phyloP scores from a whole-genome alignment of 495 filamentous ascomycete species.

The Aspergillus haitiensis region DNA sequence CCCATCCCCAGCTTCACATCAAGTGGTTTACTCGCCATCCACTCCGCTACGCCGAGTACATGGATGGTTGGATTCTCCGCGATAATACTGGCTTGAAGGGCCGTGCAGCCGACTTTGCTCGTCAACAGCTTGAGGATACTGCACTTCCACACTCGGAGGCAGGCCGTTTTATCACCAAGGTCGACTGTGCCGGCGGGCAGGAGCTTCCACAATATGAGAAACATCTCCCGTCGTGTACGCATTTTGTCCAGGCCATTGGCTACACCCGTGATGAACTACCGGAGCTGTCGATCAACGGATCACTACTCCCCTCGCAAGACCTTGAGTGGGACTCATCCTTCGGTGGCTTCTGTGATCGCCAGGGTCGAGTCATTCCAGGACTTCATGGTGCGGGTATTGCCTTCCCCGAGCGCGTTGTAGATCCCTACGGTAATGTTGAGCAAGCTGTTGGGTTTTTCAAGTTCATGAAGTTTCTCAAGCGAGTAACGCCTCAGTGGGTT shows the following conservation, averaged over 20 bases:
- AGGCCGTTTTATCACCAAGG: conserved; percentile 49
- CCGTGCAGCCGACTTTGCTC: conserved; percentile 58
- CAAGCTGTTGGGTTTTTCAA: conserved; percentile 62
- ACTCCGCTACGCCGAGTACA: conserved; percentile 61
- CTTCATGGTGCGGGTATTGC: conserved; percentile 61
- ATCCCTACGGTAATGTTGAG: conserved; percentile 61
- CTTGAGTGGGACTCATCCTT: conserved; percentile 51
- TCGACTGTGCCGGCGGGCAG: conserved; percentile 46
- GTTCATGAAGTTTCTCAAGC: conserved; percentile 62
- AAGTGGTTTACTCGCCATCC: conserved; percentile 62
- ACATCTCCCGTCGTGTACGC: conserved; percentile 49
- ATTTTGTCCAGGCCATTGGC: conserved; percentile 57
- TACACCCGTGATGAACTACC: conserved; percentile 53
- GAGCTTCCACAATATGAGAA: conserved; percentile 44
- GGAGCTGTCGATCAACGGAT: conserved; percentile 33
- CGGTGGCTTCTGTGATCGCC: conserved; percentile 48
- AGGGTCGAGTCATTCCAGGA: conserved; percentile 42
- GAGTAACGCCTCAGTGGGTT: conserved; percentile 50
- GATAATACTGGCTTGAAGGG: conserved; percentile 67
- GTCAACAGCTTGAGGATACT: conserved; percentile 54
- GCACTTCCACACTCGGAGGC: conserved; percentile 48
- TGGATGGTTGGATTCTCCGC: conserved; percentile 60
- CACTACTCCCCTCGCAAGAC: conserved; percentile 21
- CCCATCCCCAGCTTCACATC: conserved; percentile 53
- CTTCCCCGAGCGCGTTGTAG: conserved; percentile 59